Evolutionary conservation across 768 basidiomycete genomes (phyloP).

Genomic region (Hericium rajendrae): DNA sequence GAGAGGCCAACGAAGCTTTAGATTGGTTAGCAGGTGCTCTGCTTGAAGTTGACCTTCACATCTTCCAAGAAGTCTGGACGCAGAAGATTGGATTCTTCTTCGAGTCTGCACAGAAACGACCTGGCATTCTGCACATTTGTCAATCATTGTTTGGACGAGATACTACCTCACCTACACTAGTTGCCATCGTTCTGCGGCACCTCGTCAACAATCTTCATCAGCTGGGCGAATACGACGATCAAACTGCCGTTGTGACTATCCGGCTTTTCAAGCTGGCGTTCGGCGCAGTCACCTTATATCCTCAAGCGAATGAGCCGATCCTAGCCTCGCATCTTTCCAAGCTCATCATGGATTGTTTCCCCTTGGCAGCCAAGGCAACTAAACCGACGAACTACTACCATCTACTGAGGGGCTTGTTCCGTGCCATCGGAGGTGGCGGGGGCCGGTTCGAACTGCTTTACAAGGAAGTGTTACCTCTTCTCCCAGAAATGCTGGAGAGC

Average conservation of each 20-base stretch:
- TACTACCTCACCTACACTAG: slow-evolving; percentile 63
- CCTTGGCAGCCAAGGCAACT: slow-evolving; percentile 82
- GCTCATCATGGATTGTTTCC: slow-evolving; percentile 93
- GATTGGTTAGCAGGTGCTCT: slow-evolving; percentile 75
- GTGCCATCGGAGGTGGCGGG: slow-evolving; percentile 84
- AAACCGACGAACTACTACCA: slow-evolving; percentile 92
- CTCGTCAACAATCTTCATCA: slow-evolving; percentile 73
- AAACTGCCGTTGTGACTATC: slow-evolving; percentile 74
- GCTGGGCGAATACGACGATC: slow-evolving; percentile 79
- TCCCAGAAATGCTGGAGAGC: slow-evolving; percentile 95
- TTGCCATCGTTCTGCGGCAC: slow-evolving; percentile 83
- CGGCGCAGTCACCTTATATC: slow-evolving; percentile 67
- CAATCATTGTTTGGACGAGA: slow-evolving; percentile 79
- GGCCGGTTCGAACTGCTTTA: slow-evolving; percentile 91
- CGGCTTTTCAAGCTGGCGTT: slow-evolving; percentile 96
- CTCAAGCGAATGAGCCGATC: slow-evolving; percentile 77
- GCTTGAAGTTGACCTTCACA: slow-evolving; percentile 77
- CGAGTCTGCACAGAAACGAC: slow-evolving; percentile 64
- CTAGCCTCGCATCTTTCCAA: slow-evolving; percentile 89
- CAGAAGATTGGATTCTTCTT: slow-evolving; percentile 89
- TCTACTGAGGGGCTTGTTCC: slow-evolving; percentile 84
- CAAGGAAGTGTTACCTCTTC: slow-evolving; percentile 89
- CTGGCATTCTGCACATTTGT: slow-evolving; percentile 73
- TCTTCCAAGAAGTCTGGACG: slow-evolving; percentile 96
- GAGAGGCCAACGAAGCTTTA: slow-evolving; percentile 67